phyloP scores from a whole-genome alignment of 495 filamentous ascomycete genomes.

The Mytilinidion resinicola region DNA sequence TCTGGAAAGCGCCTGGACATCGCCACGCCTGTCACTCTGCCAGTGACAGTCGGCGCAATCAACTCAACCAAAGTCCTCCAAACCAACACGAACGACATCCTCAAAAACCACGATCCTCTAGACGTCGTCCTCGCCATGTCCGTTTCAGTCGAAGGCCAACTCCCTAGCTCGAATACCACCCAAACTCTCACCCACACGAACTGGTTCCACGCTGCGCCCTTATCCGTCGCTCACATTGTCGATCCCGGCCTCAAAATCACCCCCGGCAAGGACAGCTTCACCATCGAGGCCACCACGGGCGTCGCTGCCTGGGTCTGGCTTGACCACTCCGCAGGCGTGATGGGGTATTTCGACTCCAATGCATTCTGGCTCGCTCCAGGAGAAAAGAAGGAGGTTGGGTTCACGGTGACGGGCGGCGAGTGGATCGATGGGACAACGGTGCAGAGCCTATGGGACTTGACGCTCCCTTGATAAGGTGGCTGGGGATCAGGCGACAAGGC shows the following conservation, averaged over 20 bases:
- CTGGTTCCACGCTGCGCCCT: conserved; percentile 48
- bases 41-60: conserved; percentile 50
- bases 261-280: conserved; percentile 43
- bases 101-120: conserved; percentile 35
- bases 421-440: conserved; percentile 54
- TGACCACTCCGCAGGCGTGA: conserved; percentile 50
- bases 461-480: conserved; percentile 27
- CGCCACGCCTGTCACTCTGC: conserved; percentile 6
- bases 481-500: neutral
- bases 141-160: conserved; percentile 46
- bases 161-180: conserved; percentile 47
- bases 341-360: conserved; percentile 58
- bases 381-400: conserved; percentile 46
- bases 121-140: conserved; percentile 52
- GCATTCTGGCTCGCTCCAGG: conserved; percentile 52
- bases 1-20: conserved; percentile 25
- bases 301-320: conserved; percentile 65
- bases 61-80: conserved; percentile 54
- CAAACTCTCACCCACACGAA: conserved; percentile 51
- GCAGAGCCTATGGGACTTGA: conserved; percentile 61
- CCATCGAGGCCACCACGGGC: conserved; percentile 50
- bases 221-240: conserved; percentile 48
- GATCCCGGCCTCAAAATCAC: conserved; percentile 50
- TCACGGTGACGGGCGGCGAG: conserved; percentile 41
- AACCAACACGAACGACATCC: conserved; percentile 36